Percentiles rank a stretch among this genome's conserved stretches.
Conservation (phyloP, 768 basidiomycete genomes). For the Udeniomyces megalosporus region DNA sequence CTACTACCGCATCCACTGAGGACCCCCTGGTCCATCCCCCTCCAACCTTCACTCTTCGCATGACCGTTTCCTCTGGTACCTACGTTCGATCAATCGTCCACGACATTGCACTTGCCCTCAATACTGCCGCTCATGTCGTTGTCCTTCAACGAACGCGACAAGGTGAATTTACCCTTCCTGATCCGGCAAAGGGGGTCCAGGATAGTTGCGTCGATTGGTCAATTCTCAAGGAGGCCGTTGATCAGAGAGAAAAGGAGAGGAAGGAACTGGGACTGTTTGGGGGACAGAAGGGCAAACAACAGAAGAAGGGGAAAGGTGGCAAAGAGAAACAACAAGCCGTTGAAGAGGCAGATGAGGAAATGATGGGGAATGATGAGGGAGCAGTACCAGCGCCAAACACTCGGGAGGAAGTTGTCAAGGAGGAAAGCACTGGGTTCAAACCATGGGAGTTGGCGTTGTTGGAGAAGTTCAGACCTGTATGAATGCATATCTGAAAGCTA, state of each 20-base stretch:
- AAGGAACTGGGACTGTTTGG: too few species aligned
- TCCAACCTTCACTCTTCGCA: constrained; percentile 65
- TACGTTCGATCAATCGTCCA: constrained; percentile 93
- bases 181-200: neutral
- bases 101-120: constrained; percentile 69
- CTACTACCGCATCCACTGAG: too few species aligned
- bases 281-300: constrained; percentile 29
- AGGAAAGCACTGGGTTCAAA: constrained; percentile 1
- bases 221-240: constrained; percentile 15
- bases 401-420: constrained; percentile 27
- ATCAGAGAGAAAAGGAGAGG: constrained; percentile 1
- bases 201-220: constrained; percentile 19
- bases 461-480: constrained; percentile 29
- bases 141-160: constrained; percentile 77
- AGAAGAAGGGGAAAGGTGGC: constrained; percentile 55
- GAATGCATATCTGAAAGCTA: too few species aligned
- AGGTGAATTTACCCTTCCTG: constrained; percentile 43
- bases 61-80: constrained; percentile 91
- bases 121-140: constrained; percentile 83
- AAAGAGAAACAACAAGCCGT: constrained; percentile 31
- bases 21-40: constrained; percentile 31
- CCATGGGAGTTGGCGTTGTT: constrained; percentile 75
- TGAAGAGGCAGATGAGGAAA: constrained; percentile 22
- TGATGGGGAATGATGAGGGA: constrained; percentile 36
- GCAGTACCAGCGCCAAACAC: constrained; percentile 36